Conservation (phyloP, 768 basidiomycete species). For the Termitomyces sp. region DNA sequence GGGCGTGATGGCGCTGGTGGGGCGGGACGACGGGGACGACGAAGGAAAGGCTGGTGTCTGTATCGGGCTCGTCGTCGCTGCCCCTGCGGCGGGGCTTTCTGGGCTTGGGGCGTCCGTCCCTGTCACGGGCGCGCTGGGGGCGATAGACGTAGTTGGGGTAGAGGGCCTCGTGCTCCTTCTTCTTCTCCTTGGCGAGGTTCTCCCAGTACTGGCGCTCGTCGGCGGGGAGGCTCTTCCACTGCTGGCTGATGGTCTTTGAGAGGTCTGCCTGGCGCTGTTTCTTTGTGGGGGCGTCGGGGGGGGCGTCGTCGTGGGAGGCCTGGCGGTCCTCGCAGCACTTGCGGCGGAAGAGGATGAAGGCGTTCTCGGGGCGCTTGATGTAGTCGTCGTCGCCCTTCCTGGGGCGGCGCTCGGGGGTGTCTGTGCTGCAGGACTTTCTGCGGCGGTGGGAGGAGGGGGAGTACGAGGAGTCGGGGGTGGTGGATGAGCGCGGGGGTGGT, state of each 20-base stretch:
- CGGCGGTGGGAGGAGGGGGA: conserved; percentile 35
- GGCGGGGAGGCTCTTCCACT: conserved; percentile 64
- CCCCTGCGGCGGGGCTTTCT: conserved; percentile 21
- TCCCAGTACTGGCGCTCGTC: conserved; percentile 75
- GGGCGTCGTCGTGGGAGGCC: conserved; percentile 42
- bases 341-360: conserved; percentile 80
- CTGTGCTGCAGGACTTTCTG: conserved; percentile 45
- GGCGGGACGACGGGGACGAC: conserved; percentile 26
- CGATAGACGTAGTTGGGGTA: conserved; percentile 79
- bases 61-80: conserved; percentile 27
- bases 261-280: conserved; percentile 67
- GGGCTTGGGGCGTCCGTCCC: conserved; percentile 38
- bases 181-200: conserved; percentile 69
- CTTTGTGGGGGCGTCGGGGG: conserved; percentile 42
- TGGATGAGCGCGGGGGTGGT: conserved; percentile 23
- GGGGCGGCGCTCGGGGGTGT: conserved; percentile 48
- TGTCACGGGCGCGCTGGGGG: conserved; percentile 58
- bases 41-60: conserved; percentile 35
- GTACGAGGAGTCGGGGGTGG: conserved; percentile 11
- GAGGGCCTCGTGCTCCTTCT: conserved; percentile 70
- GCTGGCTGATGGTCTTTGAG: conserved; percentile 76
- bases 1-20: conserved; percentile 25
- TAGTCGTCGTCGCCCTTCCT: conserved; percentile 79
- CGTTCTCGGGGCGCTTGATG: conserved; percentile 79
- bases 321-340: conserved; percentile 73